Base-by-base conservation (phyloP, 495 filamentous ascomycete species). In the Lophium mytilinum region DNA sequence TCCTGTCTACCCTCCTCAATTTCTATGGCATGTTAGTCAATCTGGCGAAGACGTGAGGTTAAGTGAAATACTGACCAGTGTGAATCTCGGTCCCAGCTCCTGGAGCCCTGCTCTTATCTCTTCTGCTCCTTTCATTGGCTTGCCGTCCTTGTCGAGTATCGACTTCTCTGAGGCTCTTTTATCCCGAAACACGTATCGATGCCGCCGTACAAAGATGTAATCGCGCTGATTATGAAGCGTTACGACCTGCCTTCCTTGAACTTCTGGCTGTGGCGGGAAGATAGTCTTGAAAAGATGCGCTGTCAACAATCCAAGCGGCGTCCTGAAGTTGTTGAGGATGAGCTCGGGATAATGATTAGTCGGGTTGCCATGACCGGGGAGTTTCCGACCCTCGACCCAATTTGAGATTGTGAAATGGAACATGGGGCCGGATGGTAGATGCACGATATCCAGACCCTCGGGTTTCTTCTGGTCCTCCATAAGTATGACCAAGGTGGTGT, bases 171-270 rank as follows among this genome's bases (percentile, higher is more conserved):
- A 89, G 49, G 79, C 75, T 10, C 83, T 75, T 71, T 89, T 90
- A 54, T 97, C 90, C 0, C 93, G 80, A 73, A 98, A 96, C 2
- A 95, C 79, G 65, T 98, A 98, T 33, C 93, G 77, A 68, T 96
- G 90, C 30, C 92, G 76, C 8, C 93, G 79, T 46, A 96, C 76
- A 65, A 98, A 98, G 60, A 96, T 89, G 71, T 95, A 98, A 71
- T 98, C 92, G 56, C 93, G 85, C 72, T 96, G 92, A 63, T 95
- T 96, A 69, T 96, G 92, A 45, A 96, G 66, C 6, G 91, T 96
- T 34, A 95, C 85, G 0, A 95, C 90, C 61, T 96, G 90, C 15
- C 93, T 74, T 5, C 92, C 92, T 24, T 80, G 74, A 2, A 96
- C 72, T 55, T 98, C 89, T 4, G 93, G 90, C 52, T 83, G 80